Evolutionary conservation across 495 filamentous ascomycete genomes (phyloP), one percentile per base, ranked within the genome.

Genomic region (Lepidopterella palustris): DNA sequence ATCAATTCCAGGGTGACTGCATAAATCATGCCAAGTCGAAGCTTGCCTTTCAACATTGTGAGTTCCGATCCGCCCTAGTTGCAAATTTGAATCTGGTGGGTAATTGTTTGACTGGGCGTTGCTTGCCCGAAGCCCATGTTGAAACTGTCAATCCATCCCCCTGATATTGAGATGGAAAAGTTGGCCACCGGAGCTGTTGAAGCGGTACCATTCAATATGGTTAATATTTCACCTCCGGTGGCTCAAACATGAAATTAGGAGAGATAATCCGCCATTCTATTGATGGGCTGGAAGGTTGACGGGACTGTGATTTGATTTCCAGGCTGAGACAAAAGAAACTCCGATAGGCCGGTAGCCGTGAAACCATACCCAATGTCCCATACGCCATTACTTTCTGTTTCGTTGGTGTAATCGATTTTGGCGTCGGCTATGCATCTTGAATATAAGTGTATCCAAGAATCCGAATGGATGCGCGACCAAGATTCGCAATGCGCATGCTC

Each of bases 401-500:
- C 65, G 26, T 74, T 72, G 4, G 55, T 65, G 29, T 59, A 73
- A 9, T 23, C n/a, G 3, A 49, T 56, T 25, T 21, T 45, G 11
- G 62, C 63, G 28, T 69, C 64, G 21, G 69, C 55, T 24, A 15
- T 35, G 57, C 64, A 20, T 65, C 64, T 35, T 61, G 52, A 1
- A 68, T 68, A 55, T 67, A 77, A 39, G 66, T 63, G 51, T 66
- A 71, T 0, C 73, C 61, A 6, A 53, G 32, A 26, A 79, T 71
- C 5, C 67, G 70, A 57, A 79, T 58, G n/a, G 59, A 26, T 8
- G 64, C 58, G 26, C 65, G 67, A 1, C 77, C 77, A 4, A 65
- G 28, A 52, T 79, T 79, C 24, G 68, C 55, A 28, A 76, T 63
- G n/a, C 67, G 68, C 39, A 75, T 68, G 23, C 6, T 35, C 31